phyloP scores from a whole-genome alignment of 106 monocot species.

The Apostasia ramifera region DNA sequence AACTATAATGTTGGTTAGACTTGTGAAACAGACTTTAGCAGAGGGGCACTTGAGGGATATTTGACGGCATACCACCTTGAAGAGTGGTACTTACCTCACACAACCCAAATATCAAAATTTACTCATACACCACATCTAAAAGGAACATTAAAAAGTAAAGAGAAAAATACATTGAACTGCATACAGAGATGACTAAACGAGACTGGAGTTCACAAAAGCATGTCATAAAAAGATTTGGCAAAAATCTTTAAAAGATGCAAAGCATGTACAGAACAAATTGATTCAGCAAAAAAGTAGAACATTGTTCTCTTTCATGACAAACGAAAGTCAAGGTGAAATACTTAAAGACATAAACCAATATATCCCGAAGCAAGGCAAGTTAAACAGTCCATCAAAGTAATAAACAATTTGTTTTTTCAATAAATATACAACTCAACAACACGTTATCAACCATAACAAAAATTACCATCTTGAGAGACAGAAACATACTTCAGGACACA shows the following conservation, averaged over 20 bases:
- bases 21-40: too few relatives aligned
- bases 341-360: neutral
- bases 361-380: neutral
- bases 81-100: too few relatives aligned
- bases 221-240: neutral
- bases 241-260: neutral
- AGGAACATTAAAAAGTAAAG: too few relatives aligned
- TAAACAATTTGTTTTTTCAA: neutral
- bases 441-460: neutral
- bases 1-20: too few relatives aligned
- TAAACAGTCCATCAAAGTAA: neutral
- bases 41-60: too few relatives aligned
- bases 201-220: too few relatives aligned
- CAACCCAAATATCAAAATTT: too few relatives aligned
- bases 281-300: neutral
- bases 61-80: too few relatives aligned
- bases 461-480: neutral
- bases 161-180: too few relatives aligned
- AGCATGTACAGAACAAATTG: neutral
- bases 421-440: neutral
- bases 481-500: conserved; percentile 70
- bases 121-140: too few relatives aligned
- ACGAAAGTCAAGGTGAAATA: neutral
- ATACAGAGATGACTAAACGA: too few relatives aligned
- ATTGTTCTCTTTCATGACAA: neutral